Evolutionary conservation across 306 rosid genomes (phyloP), one percentile per base, ranked within the genome.

Genomic region (Bauhinia variegata): DNA sequence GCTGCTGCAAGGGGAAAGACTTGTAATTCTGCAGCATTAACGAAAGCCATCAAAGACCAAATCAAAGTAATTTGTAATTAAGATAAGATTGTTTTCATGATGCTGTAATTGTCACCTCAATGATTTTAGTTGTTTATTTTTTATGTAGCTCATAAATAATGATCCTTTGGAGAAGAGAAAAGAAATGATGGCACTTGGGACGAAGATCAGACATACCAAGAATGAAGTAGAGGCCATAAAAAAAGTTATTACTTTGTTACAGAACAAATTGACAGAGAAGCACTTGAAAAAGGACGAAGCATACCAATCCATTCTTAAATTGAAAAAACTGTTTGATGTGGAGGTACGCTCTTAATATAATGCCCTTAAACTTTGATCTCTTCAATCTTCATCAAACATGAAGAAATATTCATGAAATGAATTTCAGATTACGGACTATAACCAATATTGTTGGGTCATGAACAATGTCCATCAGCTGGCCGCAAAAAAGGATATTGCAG

Each of bases 261-360:
- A 2, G 57, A 51, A 8, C 23, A 65, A 65, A 31, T 36, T 68
- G 54, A 4, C 33, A 15, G 62, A 68, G 32, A 69, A 13, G 36
- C 7, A 15, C 19, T 47, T 34, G 39, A 60, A 31, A 62, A 61
- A 46, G 66, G 67, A 11, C 18, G 46, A 62, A 68, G 67, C 65
- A 68, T 62, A 68, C 64, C n/a, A 75, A 43, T 44, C 60, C 23
- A 61, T 68, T 19, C 64, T 54, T 5, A 49, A 75, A 23, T 8
- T 62, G 61, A 62, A 47, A 33, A 47, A 36, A 5, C 4, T 47
- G 31, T 30, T 62, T 54, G 53, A 69, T 46, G 60, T 2, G 19
- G 67, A 68, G 75, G 67, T 54, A 8, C 36, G 6, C 47, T 56
- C 12, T 36, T 36, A 6, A 36, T 5, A 36, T n/a, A n/a, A n/a